phyloP scores from a whole-genome alignment of 352 stramenopile genomes.

The Lagenidium sp. region DNA sequence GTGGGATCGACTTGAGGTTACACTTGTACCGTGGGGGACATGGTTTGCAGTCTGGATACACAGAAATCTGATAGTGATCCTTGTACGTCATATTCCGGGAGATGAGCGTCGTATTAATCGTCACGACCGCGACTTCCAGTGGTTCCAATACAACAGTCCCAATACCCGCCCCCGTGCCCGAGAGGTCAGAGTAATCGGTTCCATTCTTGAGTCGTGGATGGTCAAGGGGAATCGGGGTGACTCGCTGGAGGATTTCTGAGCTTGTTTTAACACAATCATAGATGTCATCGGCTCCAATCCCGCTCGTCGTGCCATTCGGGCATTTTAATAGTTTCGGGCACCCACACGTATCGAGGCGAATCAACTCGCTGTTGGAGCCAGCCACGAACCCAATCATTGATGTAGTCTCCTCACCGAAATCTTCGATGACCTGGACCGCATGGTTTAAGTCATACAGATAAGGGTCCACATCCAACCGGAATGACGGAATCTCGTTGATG shows the following conservation, averaged over 20 bases:
- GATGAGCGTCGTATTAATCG: slow-evolving; percentile 88
- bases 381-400: slow-evolving; percentile 62
- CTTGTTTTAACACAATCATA: slow-evolving; percentile 87
- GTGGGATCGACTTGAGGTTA: slow-evolving; percentile 30
- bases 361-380: slow-evolving; percentile 21
- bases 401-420: slow-evolving; percentile 78
- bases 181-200: slow-evolving; percentile 70
- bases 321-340: slow-evolving; percentile 92
- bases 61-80: slow-evolving; percentile 91
- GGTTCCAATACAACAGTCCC: slow-evolving; percentile 72
- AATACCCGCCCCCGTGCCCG: slow-evolving; percentile 42
- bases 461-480: slow-evolving; percentile 59
- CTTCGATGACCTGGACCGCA: slow-evolving; percentile 79
- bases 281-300: slow-evolving; percentile 57
- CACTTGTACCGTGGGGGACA: slow-evolving; percentile 92
- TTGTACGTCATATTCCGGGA: slow-evolving; percentile 94
- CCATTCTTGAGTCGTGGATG: slow-evolving; percentile 43
- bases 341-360: slow-evolving; percentile 89
- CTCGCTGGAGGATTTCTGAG: slow-evolving; percentile 83
- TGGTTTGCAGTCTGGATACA: slow-evolving; percentile 94
- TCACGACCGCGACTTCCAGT: slow-evolving; percentile 89
- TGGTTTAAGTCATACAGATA: slow-evolving; percentile 90
- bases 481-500: slow-evolving; percentile 17
- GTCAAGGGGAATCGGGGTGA: slow-evolving; percentile 68
- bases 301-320: slow-evolving; percentile 88